Conservation (phyloP, 208 protist species). For the Leishmania gerbilli region DNA sequence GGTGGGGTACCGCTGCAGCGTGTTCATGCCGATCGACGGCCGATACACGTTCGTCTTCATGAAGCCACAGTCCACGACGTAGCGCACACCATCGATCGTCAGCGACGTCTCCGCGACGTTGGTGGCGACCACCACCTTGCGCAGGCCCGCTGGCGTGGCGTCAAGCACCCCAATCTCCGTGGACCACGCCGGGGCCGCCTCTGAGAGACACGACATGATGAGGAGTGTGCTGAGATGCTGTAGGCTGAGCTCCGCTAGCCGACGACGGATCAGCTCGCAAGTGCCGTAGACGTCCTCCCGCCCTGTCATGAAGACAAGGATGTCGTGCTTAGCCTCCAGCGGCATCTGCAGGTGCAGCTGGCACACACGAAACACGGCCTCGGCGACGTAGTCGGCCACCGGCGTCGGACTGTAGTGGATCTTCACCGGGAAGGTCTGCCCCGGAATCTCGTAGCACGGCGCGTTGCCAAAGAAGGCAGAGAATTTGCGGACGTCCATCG, state of each 20-base stretch:
- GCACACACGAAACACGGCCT: slow-evolving; percentile 83
- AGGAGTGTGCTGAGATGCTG: slow-evolving; percentile 94
- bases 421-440: slow-evolving; percentile 93
- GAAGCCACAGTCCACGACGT: slow-evolving; percentile 97
- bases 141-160: slow-evolving; percentile 80
- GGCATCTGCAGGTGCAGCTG: slow-evolving; percentile 87
- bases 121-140: slow-evolving; percentile 99
- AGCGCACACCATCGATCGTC: slow-evolving; percentile 97
- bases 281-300: slow-evolving; percentile 97
- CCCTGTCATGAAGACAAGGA: slow-evolving; percentile 99
- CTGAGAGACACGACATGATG: slow-evolving; percentile 91
- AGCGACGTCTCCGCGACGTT: slow-evolving; percentile 99
- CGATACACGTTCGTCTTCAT: slow-evolving; percentile 99
- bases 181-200: slow-evolving; percentile 76
- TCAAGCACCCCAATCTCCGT: slow-evolving; percentile 95
- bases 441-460: slow-evolving; percentile 97
- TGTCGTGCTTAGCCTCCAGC: slow-evolving; percentile 92
- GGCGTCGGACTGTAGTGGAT: slow-evolving; percentile 76
- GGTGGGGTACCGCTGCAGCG: slow-evolving; percentile 95
- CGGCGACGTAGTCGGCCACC: slow-evolving; percentile 83
- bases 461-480: slow-evolving; percentile 96
- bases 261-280: slow-evolving; percentile 88
- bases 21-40: slow-evolving; percentile 97
- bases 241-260: slow-evolving; percentile 85
- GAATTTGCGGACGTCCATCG: slow-evolving; percentile 98